Base-by-base conservation (phyloP, 2,329 filamentous ascomycete genomes). In the Scytalidium sp. region DNA sequence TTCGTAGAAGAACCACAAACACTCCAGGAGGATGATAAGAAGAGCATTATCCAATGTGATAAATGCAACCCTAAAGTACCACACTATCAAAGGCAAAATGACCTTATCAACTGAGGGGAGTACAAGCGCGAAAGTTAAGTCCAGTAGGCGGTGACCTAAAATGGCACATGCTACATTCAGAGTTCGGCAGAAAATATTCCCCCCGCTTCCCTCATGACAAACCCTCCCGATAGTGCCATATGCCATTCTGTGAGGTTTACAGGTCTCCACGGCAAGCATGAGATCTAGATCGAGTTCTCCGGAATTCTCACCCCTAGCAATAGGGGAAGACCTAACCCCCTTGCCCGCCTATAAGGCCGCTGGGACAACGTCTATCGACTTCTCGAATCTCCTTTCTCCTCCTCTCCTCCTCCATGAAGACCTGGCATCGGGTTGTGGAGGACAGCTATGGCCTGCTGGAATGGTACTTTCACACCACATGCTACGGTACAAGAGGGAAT, bases 361-460 rank as follows among this genome's bases (percentile, higher is more conserved):
- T 17, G 75, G 74, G 43, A 78, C 75, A 44, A 75, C 72, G 15
- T 67, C 67, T 21, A 69, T 83, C 46, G 74, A 80, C 60, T 94
- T 97, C 63, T 85, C 88, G 55, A 87, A 88, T 36, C 78, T 94
- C 46, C 76, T 97, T 27, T 69, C 75, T 19, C 73, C 79, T 43
- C 84, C 88, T 41, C 77, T 97, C 53, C 76, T 80, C 52, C 80
- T 97, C 15, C 87, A 89, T 62, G 91, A 97, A 68, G 92, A 97
- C 68, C 79, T 96, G 43, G 83, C 81, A 50, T 83, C 88, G 55
- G 94, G 94, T 53, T 97, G 94, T 68, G 94, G 94, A 44, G 94
- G 94, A 2, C 89, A 95, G 70, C 79, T 95, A 10, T 97, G 94
- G 94, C 93, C 92, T 3, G 93, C 93, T 1, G 94, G 94, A 10